Evolutionary conservation across 805 yeast genomes (phyloP).

Genomic region (Zygotorulaspora florentina): DNA sequence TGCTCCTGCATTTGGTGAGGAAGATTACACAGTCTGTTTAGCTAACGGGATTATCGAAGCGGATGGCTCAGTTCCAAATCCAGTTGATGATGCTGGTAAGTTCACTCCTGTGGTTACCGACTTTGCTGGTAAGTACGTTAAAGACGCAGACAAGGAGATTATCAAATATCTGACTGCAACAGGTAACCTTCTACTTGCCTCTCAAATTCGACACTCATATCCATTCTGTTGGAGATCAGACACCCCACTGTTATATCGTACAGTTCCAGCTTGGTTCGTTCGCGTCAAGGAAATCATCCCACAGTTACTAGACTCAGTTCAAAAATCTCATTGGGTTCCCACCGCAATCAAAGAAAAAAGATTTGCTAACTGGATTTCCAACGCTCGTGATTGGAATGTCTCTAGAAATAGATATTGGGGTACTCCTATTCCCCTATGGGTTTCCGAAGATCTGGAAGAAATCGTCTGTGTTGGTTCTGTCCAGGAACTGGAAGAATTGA

Average conservation of each 20-base stretch:
- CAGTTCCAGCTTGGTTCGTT: slow-evolving; percentile 98
- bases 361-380: slow-evolving; percentile 96
- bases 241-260: slow-evolving; percentile 91
- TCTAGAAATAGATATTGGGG: slow-evolving; percentile 99
- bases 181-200: slow-evolving; percentile 68
- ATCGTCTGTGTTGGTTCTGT: slow-evolving; percentile 90
- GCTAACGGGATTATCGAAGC: slow-evolving; percentile 70
- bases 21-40: slow-evolving; percentile 82
- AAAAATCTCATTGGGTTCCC: slow-evolving; percentile 93
- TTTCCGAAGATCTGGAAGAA: slow-evolving; percentile 87
- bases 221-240: slow-evolving; percentile 99
- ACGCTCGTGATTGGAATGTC: slow-evolving; percentile 98
- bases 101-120: slow-evolving; percentile 73
- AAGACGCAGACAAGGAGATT: slow-evolving; percentile 91
- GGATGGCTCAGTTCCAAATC: slow-evolving; percentile 76
- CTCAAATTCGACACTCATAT: slow-evolving; percentile 91
- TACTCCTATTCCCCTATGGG: slow-evolving; percentile 98
- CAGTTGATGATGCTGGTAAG: slow-evolving; percentile 89
- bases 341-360: slow-evolving; percentile 84
- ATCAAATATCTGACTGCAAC: slow-evolving; percentile 75
- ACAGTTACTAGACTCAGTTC: slow-evolving; percentile 80
- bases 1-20: slow-evolving; percentile 99
- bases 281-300: slow-evolving; percentile 85
- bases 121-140: slow-evolving; percentile 80
- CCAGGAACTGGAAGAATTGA: slow-evolving; percentile 75